Conservation (phyloP, 768 basidiomycete genomes). For the Calvatia gigantea region DNA sequence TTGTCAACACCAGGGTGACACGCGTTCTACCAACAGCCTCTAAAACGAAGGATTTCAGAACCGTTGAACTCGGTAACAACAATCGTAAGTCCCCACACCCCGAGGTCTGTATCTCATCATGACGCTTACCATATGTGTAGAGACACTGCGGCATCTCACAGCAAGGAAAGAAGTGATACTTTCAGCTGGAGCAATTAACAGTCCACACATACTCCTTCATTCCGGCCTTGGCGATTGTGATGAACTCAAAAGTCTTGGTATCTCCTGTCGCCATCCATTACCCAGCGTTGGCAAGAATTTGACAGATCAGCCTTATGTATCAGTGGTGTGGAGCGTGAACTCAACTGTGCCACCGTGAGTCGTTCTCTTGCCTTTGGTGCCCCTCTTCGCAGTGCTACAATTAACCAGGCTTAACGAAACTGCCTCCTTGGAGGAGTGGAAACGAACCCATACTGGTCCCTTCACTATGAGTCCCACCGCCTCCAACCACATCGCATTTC, state of each 20-base stretch:
- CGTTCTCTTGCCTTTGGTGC: constrained; percentile 12
- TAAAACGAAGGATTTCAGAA: constrained; percentile 2
- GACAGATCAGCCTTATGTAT: constrained; percentile 23
- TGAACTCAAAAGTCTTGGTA: constrained; percentile 20
- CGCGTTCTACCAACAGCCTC: constrained; percentile 11
- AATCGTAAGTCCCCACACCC: background rate
- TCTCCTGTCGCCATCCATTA: constrained; percentile 20
- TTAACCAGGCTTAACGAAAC: background rate
- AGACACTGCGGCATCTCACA: constrained; percentile 10
- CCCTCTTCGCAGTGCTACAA: background rate
- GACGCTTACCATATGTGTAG: background rate
- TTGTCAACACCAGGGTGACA: constrained; percentile 20
- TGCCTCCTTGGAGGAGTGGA: constrained; percentile 15
- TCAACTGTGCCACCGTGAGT: constrained; percentile 19
- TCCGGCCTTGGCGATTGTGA: constrained; percentile 30
- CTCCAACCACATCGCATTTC: constrained; percentile 20
- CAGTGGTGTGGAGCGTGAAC: constrained; percentile 24
- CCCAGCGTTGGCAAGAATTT: constrained; percentile 28
- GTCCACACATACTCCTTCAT: constrained; percentile 28
- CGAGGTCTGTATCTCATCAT: background rate
- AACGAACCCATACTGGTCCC: constrained; percentile 19
- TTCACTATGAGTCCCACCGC: constrained; percentile 13
- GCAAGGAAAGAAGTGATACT: constrained; percentile 55
- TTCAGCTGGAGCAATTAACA: constrained; percentile 30
- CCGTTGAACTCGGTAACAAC: constrained; percentile 13